Evolutionary conservation across 2,329 filamentous ascomycete species (phyloP).

Genomic region (Talaromyces sp.): DNA sequence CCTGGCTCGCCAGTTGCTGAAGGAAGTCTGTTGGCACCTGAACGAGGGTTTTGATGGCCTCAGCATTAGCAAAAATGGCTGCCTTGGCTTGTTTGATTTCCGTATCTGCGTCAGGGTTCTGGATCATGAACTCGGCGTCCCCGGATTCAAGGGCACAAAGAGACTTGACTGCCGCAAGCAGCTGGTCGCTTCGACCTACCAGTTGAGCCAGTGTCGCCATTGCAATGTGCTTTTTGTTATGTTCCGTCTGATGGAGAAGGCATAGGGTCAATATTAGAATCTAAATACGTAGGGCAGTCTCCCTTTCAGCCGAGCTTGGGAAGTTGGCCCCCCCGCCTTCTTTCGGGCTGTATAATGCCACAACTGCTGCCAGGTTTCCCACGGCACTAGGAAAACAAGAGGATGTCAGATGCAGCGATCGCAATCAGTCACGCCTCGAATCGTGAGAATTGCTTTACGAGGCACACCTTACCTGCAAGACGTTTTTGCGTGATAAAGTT

Average conservation of each 20-base stretch:
- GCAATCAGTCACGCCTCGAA: too few relatives aligned
- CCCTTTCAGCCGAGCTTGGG: not conserved
- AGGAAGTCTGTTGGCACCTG: conserved; percentile 27
- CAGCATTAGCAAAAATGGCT: not conserved
- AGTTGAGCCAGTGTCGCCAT: not conserved
- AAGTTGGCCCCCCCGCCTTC: too few relatives aligned
- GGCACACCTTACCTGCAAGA: too few relatives aligned
- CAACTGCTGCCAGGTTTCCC: too few relatives aligned
- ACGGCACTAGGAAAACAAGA: too few relatives aligned
- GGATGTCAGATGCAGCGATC: too few relatives aligned
- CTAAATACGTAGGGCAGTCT: not conserved
- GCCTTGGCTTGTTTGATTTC: not conserved
- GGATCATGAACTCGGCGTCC: not conserved
- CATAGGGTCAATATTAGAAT: not conserved
- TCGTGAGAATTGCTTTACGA: too few relatives aligned
- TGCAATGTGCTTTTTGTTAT: not conserved
- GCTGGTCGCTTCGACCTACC: not conserved
- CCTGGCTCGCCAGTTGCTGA: conserved; percentile 24
- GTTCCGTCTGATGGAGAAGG: not conserved
- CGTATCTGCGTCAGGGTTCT: not conserved
- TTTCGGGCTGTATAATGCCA: too few relatives aligned
- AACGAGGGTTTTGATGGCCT: not conserved
- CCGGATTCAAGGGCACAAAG: not conserved
- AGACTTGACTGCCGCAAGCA: not conserved
- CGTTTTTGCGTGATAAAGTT: too few relatives aligned